Base-by-base conservation (phyloP, 257 asterid genomes). In the Plectranthus barbatus region DNA sequence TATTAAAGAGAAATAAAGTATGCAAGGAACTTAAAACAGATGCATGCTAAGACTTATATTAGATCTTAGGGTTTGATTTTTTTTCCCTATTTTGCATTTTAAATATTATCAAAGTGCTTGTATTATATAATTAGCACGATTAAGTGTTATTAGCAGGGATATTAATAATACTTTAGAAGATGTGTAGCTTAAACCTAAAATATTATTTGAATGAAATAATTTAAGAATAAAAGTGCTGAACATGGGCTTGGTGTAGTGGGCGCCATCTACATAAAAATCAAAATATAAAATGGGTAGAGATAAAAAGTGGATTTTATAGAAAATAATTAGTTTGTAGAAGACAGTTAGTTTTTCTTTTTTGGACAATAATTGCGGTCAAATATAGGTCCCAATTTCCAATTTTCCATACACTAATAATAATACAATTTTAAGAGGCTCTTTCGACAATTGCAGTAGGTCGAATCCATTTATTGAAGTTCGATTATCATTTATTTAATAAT, bases 291-390 rank as follows among this genome's bases (percentile, higher is more conserved):
- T 14, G 19, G 7, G 3, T 53, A 56, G 18, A 56, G 29, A 56
- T 34, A 34, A 56, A 36, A 56, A 10, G 48, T 34, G 33, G 0
- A 15, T 17, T 56, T 33, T 34, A 46, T 15, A 55, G 3, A 21
- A 59, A 20, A 20, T 21, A 59, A 23, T 39, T 59, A 59, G 49
- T 18, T 59, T 42, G 4, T 21, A 7, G 64, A 21, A n/a, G n/a
- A n/a, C 36, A 58, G 50, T 33, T 60, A 42, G 40, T 41, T 58
- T 21, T 41, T 42, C 13, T 60, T 23, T 60, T 24, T 23, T 23
- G 15, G 40, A 7, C 53, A 59, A 59, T 59, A 41, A 59, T 59
- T 41, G 54, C 2, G 40, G 42, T 60, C 66, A 60, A 60, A 60
- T 60, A 23, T 26, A 45, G 55, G 19, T 26, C 56, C 24, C 67